Conservation (phyloP, 805 yeast species). For the Saccharomycopsis javanensis region DNA sequence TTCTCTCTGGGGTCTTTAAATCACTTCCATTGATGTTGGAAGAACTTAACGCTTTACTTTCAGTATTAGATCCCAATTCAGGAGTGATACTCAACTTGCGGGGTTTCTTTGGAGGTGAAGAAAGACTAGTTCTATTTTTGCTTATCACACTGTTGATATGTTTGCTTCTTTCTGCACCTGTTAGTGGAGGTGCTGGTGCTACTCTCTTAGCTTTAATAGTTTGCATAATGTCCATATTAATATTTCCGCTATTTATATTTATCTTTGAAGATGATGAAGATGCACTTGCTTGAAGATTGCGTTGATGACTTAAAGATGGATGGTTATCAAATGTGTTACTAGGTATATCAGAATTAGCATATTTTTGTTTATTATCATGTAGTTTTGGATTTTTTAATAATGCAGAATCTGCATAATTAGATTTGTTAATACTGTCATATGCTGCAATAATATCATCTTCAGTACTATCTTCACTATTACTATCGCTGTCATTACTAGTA, state of each 20-base stretch:
- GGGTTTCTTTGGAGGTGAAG: neutral
- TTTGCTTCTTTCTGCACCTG: neutral
- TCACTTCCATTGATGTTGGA: neutral
- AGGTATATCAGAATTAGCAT: neutral
- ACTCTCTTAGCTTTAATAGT: neutral
- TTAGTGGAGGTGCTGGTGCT: neutral
- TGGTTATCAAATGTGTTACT: neutral
- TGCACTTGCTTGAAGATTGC: neutral
- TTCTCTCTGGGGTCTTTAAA: neutral
- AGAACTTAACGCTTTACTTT: neutral
- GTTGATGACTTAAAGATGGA: neutral
- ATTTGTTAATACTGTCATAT: neutral
- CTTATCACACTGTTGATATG: neutral
- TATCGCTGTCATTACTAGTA: neutral
- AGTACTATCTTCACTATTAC: neutral
- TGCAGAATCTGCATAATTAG: neutral
- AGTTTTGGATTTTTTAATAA: neutral
- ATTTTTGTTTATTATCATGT: neutral
- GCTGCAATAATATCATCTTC: neutral
- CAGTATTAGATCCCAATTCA: neutral
- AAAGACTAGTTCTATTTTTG: neutral
- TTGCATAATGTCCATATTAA: neutral
- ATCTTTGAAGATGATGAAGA: neutral
- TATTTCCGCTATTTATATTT: neutral
- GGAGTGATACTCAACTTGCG: neutral